Evolutionary conservation across 1,284 basidiomycete species (phyloP).

Genomic region (Microbotryomycetes sp.): DNA sequence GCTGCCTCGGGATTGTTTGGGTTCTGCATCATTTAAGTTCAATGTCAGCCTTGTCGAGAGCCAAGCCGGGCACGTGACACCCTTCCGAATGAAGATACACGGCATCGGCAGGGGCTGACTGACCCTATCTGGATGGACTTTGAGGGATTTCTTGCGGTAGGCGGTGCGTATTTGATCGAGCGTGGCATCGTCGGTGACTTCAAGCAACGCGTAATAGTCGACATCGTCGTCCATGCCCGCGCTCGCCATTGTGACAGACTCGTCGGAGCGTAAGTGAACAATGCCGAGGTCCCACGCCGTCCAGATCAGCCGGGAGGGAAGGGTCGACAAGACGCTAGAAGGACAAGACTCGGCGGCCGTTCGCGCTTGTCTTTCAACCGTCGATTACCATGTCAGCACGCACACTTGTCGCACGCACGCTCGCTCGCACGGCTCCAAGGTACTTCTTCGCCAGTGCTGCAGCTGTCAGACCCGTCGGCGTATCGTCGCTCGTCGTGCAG

Average conservation of each 20-base stretch:
- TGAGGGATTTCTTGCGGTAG: slow-evolving; percentile 30
- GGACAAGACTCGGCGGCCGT: too few species aligned
- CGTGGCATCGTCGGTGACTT: slow-evolving; percentile 21
- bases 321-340: too few species aligned
- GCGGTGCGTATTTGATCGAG: slow-evolving; percentile 30
- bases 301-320: not conserved
- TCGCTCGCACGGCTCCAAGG: not conserved
- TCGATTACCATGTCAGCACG: not conserved
- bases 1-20: slow-evolving; percentile 34
- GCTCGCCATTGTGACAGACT: not conserved
- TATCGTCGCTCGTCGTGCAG: not conserved
- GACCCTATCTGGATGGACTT: slow-evolving; percentile 35
- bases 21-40: slow-evolving; percentile 16
- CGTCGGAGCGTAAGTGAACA: too few species aligned
- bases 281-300: not conserved
- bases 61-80: too few species aligned
- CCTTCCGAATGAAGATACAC: too few species aligned
- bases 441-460: not conserved
- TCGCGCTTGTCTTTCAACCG: not conserved
- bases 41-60: not conserved
- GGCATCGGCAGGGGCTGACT: slow-evolving; percentile 1
- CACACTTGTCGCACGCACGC: not conserved
- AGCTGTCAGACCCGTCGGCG: not conserved
- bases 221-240: slow-evolving; percentile 15
- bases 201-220: slow-evolving; percentile 31